Base-by-base conservation (phyloP, 2,329 filamentous ascomycete genomes). In the Hirsutella rhossiliensis region DNA sequence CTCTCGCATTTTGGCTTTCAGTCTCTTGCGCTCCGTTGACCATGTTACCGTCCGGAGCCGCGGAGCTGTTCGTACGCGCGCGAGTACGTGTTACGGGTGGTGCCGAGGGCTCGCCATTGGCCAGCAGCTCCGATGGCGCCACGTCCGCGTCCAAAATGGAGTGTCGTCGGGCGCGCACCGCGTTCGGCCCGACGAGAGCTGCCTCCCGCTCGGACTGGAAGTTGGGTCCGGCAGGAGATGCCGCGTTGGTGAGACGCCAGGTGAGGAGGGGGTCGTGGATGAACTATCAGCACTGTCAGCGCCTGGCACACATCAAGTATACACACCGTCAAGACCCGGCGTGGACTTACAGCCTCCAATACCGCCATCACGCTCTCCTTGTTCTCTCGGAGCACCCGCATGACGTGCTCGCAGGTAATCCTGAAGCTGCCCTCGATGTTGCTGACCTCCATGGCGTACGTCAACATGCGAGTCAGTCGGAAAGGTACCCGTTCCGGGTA, bases 341-440 rank as follows among this genome's bases (percentile, higher is more conserved):
- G 9, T 30, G 15, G 4, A 81, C 85, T 80, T 77, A 92, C 87
- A 52, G 92, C 92, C 76, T 99, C 92, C 45, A 98, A 71, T 18
- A 99, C 92, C 28, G 92, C 92, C 87, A 98, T 96, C 47, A 99
- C 76, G 37, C 88, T 95, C 68, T 98, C 92, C 66, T 98, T 98
- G 65, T 98, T 98, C 53, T 92, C 88, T 45, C 92, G 75, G 51
- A 99, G 71, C 13, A 99, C 89, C 48, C 92, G 80, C 92, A 99
- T 99, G 42, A 96, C 90, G 55, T 95, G 89, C 66, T 98, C 94
- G 56, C 90, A 98, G 6, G 92, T 97, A 46, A 95, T 97, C 48
- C 94, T 81, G 73, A 95, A 99, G 65, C 87, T 95, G 54, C 92
- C 92, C 64, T 98, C 92, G 52, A 98, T 98, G 60, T 99, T 99